Evolutionary conservation across 2,329 filamentous ascomycete genomes (phyloP).

Genomic region (Zasmidium cellare): DNA sequence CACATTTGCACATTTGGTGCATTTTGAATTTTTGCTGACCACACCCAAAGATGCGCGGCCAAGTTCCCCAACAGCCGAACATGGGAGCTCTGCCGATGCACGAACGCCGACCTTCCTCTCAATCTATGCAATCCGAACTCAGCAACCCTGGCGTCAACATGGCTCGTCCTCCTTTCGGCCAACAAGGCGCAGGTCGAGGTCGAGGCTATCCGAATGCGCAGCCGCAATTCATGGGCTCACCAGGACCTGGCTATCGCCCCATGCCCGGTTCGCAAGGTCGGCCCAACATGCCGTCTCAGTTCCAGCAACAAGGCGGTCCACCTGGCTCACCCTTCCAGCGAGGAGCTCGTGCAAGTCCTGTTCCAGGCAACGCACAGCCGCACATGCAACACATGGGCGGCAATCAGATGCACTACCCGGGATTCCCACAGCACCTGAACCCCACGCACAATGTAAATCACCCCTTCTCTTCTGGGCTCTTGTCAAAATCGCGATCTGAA

Average conservation of each 20-base stretch:
- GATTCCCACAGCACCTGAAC: constrained; percentile 59
- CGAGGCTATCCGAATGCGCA: constrained; percentile 49
- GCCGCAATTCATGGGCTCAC: constrained; percentile 56
- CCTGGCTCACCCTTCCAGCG: constrained; percentile 41
- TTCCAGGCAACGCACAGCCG: constrained; percentile 61
- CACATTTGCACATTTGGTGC: not conserved
- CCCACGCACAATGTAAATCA: constrained; percentile 65
- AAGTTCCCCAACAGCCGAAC: constrained; percentile 11
- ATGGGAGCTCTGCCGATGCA: constrained; percentile 63
- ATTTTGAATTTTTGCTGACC: constrained; percentile 2
- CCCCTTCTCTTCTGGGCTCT: constrained; percentile 11
- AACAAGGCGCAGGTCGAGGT: constrained; percentile 46
- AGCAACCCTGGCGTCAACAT: constrained; percentile 56
- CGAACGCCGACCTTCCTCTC: constrained; percentile 81
- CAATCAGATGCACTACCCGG: constrained; percentile 62
- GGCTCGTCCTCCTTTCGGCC: constrained; percentile 38
- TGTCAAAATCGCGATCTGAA: constrained; percentile 15
- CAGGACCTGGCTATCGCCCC: constrained; percentile 53
- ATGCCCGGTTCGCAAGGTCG: constrained; percentile 53
- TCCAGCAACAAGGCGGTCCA: constrained; percentile 24
- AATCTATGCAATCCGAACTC: constrained; percentile 76
- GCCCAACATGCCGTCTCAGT: constrained; percentile 52
- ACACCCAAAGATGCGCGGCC: constrained; percentile 26
- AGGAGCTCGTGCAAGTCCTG: constrained; percentile 55
- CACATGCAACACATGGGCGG: constrained; percentile 56